Percentiles rank a stretch among this genome's conserved stretches.
Evolutionary conservation across 495 filamentous ascomycete species (phyloP).

Genomic region (Cercophora scortea): DNA sequence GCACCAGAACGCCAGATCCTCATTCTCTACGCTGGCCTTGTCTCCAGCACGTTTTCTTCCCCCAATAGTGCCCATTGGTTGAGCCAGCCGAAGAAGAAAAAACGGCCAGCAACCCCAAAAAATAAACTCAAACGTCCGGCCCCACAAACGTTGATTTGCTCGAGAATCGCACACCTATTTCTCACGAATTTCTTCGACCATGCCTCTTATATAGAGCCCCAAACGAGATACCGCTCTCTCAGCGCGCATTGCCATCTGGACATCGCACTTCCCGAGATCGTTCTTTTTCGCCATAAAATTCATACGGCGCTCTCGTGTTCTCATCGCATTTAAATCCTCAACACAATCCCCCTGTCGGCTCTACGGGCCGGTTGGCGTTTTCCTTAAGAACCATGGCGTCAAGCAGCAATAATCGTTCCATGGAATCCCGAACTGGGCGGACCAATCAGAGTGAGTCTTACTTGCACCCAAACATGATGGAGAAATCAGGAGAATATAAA

Average conservation of each 20-base stretch:
- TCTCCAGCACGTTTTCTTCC: neutral
- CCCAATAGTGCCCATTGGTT: neutral
- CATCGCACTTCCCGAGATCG: too few species aligned
- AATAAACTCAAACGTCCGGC: neutral
- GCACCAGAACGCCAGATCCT: neutral
- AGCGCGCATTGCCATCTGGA: neutral
- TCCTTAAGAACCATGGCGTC: constrained; percentile 39
- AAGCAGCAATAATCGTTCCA: constrained; percentile 47
- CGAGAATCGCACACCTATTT: neutral
- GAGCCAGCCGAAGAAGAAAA: neutral
- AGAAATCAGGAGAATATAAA: neutral
- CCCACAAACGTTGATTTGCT: neutral
- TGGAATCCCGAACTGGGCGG: constrained; percentile 71
- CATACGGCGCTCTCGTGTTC: too few species aligned
- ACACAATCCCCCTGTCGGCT: too few species aligned
- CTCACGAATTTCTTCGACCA: neutral
- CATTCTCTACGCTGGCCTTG: neutral
- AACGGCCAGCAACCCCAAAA: too few species aligned
- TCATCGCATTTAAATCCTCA: too few species aligned
- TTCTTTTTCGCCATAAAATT: too few species aligned
- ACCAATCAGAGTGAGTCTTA: constrained; percentile 68
- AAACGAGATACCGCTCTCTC: neutral
- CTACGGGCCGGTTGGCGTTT: too few species aligned
- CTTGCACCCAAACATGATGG: neutral
- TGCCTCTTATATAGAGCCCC: constrained; percentile 4